phyloP scores from a whole-genome alignment of 169 alveolate genomes.

The Cryptosporidium baileyi region DNA sequence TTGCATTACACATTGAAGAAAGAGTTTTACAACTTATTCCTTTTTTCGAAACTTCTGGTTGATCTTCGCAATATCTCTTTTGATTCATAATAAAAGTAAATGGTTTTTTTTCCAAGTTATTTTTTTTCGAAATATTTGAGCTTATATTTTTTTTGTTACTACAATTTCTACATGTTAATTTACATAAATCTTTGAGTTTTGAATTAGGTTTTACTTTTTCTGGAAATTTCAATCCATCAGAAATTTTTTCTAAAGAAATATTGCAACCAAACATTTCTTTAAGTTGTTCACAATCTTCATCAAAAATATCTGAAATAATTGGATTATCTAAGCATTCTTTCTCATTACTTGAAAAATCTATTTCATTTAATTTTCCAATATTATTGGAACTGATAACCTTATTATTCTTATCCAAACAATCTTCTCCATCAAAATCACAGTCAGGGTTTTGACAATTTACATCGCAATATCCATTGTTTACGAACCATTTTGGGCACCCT shows the following conservation, averaged over 20 bases:
- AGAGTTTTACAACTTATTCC: constrained; percentile 61
- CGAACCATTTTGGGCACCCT: constrained; percentile 77
- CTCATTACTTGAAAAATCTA: background rate
- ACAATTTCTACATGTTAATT: constrained; percentile 10
- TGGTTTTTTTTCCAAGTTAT: background rate
- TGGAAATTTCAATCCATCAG: background rate
- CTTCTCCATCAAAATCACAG: constrained; percentile 76
- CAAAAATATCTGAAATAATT: background rate
- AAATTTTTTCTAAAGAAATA: background rate
- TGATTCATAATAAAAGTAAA: constrained; percentile 7
- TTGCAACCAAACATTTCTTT: constrained; percentile 2
- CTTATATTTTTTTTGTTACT: background rate
- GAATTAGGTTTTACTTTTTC: background rate
- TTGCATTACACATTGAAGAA: constrained; percentile 41
- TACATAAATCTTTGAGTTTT: constrained; percentile 4
- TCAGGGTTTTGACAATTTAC: constrained; percentile 73
- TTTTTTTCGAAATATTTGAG: background rate
- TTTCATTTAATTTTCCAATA: background rate
- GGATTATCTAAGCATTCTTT: background rate
- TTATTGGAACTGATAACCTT: background rate
- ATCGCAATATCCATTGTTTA: constrained; percentile 74
- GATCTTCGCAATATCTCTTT: constrained; percentile 49
- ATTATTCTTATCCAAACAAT: constrained; percentile 56
- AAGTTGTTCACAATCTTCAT: constrained; percentile 11
- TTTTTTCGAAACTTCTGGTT: constrained; percentile 35